Evolutionary conservation across 1,284 basidiomycete genomes (phyloP).

Genomic region (Cronartium ribicola): DNA sequence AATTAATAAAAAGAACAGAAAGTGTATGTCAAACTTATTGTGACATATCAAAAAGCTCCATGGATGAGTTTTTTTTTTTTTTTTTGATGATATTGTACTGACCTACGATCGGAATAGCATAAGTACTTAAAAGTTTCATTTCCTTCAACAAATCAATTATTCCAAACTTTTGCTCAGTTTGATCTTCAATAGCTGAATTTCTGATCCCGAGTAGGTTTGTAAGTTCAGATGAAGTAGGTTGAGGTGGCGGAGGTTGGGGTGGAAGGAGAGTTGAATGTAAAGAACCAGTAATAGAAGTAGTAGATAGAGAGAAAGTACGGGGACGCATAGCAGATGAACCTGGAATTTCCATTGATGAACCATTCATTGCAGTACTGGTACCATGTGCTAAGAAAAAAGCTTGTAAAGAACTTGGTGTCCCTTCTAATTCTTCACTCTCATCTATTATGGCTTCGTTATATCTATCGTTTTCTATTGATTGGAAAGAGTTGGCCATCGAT

Average conservation of each 20-base stretch:
- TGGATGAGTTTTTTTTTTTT: neutral
- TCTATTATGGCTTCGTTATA: neutral
- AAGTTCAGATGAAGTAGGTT: neutral
- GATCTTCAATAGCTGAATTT: neutral
- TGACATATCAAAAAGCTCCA: neutral
- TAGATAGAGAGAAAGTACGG: neutral
- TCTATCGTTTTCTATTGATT: neutral
- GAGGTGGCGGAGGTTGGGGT: neutral
- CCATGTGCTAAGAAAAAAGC: neutral
- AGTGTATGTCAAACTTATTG: conserved; percentile 3
- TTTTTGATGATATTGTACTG: neutral
- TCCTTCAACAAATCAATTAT: conserved; percentile 52
- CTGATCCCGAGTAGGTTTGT: neutral
- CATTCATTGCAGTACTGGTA: neutral
- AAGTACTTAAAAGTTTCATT: conserved; percentile 60
- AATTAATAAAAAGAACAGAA: conserved; percentile 34
- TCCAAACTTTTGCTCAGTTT: conserved; percentile 4
- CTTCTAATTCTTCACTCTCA: neutral
- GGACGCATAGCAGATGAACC: conserved; percentile 14
- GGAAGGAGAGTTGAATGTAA: neutral
- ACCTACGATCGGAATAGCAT: conserved; percentile 59
- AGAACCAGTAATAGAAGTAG: neutral
- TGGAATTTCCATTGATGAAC: conserved; percentile 1
- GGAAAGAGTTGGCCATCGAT: neutral
- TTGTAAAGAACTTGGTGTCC: neutral